These are phyloP conservation scores for Dictyostelium citrinum DNA, from an alignment of 78 protist species.

Conservation along the genomic window DNA sequence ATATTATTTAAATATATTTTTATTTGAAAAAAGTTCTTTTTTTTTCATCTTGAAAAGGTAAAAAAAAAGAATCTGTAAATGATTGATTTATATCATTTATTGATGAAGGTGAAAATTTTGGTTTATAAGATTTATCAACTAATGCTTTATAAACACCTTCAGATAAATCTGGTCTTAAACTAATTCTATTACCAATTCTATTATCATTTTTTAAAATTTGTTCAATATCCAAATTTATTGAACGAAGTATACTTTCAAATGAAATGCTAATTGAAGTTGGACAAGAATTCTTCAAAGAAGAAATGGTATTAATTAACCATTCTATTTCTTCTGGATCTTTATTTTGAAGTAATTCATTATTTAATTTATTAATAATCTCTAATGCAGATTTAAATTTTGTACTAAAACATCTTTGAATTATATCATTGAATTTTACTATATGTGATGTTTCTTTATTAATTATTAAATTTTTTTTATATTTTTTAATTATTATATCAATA, in stretches of 20 bases:
- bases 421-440: background rate
- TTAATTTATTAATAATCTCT: background rate
- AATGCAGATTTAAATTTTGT: background rate
- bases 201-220: background rate
- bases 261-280: background rate
- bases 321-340: background rate
- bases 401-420: constrained; percentile 32
- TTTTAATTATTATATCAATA: background rate
- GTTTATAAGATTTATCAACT: background rate
- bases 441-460: background rate
- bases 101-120: background rate
- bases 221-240: background rate
- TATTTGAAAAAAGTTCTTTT: background rate
- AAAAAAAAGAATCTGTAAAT: background rate
- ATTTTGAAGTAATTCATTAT: background rate
- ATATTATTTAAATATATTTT: too few relatives aligned
- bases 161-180: background rate
- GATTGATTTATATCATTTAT: background rate
- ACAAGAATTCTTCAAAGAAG: background rate
- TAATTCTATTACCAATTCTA: constrained; percentile 23
- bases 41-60: background rate
- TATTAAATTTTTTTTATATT: background rate
- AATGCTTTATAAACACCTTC: constrained; percentile 2
- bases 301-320: background rate
- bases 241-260: background rate